These are phyloP conservation scores for Blyttiomyces sp. DNA, from an alignment of 371 early-diverging fungal species.

Conservation along the genomic window DNA sequence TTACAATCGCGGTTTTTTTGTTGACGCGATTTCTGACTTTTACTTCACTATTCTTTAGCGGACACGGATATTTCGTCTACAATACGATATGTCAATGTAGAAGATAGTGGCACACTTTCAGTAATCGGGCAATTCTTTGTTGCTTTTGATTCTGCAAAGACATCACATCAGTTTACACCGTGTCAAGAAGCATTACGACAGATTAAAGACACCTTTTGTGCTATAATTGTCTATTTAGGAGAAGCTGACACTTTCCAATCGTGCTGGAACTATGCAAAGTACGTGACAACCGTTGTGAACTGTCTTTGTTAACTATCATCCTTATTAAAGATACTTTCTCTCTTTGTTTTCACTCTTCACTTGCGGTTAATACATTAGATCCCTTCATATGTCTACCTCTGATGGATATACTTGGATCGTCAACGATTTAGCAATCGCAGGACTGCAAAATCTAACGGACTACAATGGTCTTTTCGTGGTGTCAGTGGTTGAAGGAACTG, in stretches of 20 bases:
- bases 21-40: neutral
- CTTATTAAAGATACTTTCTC: neutral
- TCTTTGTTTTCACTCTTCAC: neutral
- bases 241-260: neutral
- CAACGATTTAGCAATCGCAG: neutral
- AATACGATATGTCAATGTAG: too few relatives aligned
- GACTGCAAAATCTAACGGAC: neutral
- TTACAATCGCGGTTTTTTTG: neutral
- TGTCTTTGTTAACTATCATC: neutral
- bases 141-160: neutral
- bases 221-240: neutral
- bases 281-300: neutral
- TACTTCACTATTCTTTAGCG: neutral
- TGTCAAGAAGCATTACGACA: neutral
- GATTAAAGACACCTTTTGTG: neutral
- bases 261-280: neutral
- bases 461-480: constrained; percentile 9
- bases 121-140: neutral
- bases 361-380: neutral
- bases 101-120: neutral
- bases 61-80: too few relatives aligned
- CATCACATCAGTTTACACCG: neutral
- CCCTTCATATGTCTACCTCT: neutral
- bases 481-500: constrained; percentile 12
- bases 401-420: constrained; percentile 16